Evolutionary conservation across 129 eudicot genomes (phyloP), one percentile per base, ranked within the genome.

Genomic region (Kitagawia praeruptora): DNA sequence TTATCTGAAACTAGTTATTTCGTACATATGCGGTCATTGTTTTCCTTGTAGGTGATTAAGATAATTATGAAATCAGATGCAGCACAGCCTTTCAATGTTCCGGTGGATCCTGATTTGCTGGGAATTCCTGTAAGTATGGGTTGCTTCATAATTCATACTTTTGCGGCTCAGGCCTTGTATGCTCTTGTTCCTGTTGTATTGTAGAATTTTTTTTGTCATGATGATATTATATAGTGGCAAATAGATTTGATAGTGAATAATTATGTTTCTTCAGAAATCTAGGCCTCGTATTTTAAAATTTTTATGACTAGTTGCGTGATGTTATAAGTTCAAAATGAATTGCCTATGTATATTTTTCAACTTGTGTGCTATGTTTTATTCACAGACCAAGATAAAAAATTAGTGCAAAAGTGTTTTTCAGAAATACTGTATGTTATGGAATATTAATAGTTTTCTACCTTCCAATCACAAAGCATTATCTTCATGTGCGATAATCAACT

Each of bases 51-150:
- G 98, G 97, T 92, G 23, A 82, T 95, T 58, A 90, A 83, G 83
- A 92, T 90, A 85, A 76, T 92, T 73, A 95, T 95, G 98, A 95
- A 95, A 86, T 92, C 89, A 97, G 98, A 95, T 77, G 98, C 98
- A 74, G 96, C 98, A 15, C 92, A 88, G 79, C 96, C 97, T 69
- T 95, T 95, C 81, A 95, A 95, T 80, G 88, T 23, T 56, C 98
- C 98, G 23, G 98, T 95, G 83, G 84, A 95, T 87, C 96, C 98
- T 77, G 31, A 71, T 85, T 89, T 86, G 92, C 96, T 93, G 31
- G 98, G 97, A 72, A 92, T 95, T 84, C 98, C 98, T 21, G 98
- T 91, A 83, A 85, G 92, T 63, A 56, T 79, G 44, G 47, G 7
- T 78, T 31, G 46, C 74, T 80, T 12, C 51, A 6, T 23, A 9